Percentiles rank a stretch among this genome's conserved stretches.
Conservation (phyloP, 495 filamentous ascomycete species). For the Lophiotrema nucula region DNA sequence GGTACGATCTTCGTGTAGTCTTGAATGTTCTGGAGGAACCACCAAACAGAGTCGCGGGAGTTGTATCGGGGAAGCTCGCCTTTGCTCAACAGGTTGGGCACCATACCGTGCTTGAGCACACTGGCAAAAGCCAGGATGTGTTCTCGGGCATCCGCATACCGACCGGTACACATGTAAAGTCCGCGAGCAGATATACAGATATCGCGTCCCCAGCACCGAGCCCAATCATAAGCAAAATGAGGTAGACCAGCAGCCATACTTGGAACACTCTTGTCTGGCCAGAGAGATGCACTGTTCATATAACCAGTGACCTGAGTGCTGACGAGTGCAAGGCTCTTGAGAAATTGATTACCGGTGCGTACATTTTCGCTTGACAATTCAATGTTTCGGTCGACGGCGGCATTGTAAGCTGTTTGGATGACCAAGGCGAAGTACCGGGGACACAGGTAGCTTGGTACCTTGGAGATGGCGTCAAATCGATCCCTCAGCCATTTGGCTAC, state of each 20-base stretch:
- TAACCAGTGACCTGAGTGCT: conserved; percentile 86
- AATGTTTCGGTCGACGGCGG: conserved; percentile 74
- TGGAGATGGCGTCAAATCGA: conserved; percentile 78
- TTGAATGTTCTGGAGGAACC: conserved; percentile 91
- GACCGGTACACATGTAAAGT: conserved; percentile 81
- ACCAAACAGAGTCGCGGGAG: conserved; percentile 94
- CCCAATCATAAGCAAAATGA: conserved; percentile 93
- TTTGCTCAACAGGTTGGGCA: conserved; percentile 87
- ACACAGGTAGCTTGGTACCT: conserved; percentile 81
- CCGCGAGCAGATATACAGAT: conserved; percentile 94
- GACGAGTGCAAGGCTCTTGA: conserved; percentile 83
- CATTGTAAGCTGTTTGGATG: conserved; percentile 79
- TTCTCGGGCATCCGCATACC: conserved; percentile 82
- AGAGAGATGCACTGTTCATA: conserved; percentile 84
- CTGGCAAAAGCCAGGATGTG: conserved; percentile 95
- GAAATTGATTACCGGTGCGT: conserved; percentile 74
- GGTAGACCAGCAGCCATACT: conserved; percentile 91
- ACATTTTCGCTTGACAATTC: conserved; percentile 76
- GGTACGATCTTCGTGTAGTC: conserved; percentile 87
- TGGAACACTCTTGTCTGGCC: conserved; percentile 77
- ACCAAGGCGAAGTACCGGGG: conserved; percentile 92
- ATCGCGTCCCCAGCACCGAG: conserved; percentile 95
- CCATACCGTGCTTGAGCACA: conserved; percentile 98
- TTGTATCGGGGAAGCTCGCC: conserved; percentile 95
- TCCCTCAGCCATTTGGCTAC: conserved; percentile 76